Conservation (phyloP, 148 eudicot species). For the Rhododendron williamsianum region DNA sequence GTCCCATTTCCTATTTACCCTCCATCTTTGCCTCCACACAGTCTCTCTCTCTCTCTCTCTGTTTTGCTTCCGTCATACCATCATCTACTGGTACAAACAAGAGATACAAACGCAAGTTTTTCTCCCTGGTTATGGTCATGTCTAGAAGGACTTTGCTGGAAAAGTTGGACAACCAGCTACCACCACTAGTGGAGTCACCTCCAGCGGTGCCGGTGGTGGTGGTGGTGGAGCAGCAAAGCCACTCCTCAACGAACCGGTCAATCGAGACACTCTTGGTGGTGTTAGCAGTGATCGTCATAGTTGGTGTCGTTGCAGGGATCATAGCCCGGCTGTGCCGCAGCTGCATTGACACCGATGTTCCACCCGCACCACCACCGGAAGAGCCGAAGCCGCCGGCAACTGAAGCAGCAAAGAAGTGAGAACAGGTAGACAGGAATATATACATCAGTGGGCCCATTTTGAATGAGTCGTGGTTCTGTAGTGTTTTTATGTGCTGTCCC, state of each 20-base stretch:
- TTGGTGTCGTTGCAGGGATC: constrained; percentile 60
- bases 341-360: constrained; percentile 62
- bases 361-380: constrained; percentile 28
- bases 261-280: constrained; percentile 76
- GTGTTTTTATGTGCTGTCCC: neutral
- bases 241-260: constrained; percentile 37
- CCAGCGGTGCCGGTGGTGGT: constrained; percentile 12
- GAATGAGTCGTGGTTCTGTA: neutral
- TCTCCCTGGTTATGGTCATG: constrained; percentile 8
- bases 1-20: neutral
- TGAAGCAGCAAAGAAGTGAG: constrained; percentile 35
- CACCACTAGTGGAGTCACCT: constrained; percentile 46
- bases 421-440: neutral
- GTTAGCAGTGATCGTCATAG: constrained; percentile 64
- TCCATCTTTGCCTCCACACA: neutral
- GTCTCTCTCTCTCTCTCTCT: neutral
- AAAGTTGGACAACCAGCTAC: constrained; percentile 31
- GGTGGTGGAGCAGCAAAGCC: constrained; percentile 21
- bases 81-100: neutral
- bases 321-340: constrained; percentile 67
- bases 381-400: constrained; percentile 27
- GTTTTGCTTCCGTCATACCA: neutral
- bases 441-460: neutral
- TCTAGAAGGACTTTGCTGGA: constrained; percentile 12
- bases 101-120: neutral